phyloP scores from a whole-genome alignment of 2,329 filamentous ascomycete genomes.

The Aspergillus jensenii region DNA sequence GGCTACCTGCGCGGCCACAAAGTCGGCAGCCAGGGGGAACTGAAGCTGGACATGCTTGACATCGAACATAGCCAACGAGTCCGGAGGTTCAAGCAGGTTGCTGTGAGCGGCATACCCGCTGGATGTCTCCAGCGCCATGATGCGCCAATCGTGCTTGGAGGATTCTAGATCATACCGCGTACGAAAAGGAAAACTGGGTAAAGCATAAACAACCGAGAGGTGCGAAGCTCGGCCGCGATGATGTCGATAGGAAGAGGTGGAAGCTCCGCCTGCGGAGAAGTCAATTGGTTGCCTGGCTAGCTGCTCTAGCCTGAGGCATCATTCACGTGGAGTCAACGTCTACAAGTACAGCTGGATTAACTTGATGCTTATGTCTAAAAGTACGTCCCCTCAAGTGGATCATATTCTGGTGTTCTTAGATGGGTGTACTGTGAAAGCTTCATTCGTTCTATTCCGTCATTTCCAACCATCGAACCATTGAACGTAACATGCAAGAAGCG shows the following conservation, averaged over 20 bases:
- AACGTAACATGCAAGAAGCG: not conserved
- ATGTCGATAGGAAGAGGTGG: not conserved
- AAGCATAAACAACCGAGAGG: conserved; percentile 1
- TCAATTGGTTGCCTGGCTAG: not conserved
- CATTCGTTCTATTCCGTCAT: not conserved
- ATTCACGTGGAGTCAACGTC: too few relatives aligned
- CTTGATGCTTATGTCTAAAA: too few relatives aligned
- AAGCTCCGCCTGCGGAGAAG: conserved; percentile 5
- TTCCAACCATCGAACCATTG: not conserved
- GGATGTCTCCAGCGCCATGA: conserved; percentile 69
- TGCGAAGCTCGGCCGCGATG: not conserved
- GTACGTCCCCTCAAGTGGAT: too few relatives aligned
- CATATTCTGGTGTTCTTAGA: too few relatives aligned
- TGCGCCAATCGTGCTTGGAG: conserved; percentile 32
- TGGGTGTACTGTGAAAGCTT: not conserved
- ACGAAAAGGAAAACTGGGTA: conserved; percentile 16
- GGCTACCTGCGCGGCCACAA: conserved; percentile 92
- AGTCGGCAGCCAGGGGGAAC: conserved; percentile 92
- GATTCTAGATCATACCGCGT: conserved; percentile 31
- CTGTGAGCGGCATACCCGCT: conserved; percentile 71
- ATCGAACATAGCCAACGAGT: conserved; percentile 82
- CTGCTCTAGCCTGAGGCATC: not conserved
- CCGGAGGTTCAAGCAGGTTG: conserved; percentile 59
- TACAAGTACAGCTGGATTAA: too few relatives aligned
- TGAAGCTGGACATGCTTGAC: conserved; percentile 89